Conservation (phyloP, 2,329 filamentous ascomycete species). For the Diaporthe amygdali region DNA sequence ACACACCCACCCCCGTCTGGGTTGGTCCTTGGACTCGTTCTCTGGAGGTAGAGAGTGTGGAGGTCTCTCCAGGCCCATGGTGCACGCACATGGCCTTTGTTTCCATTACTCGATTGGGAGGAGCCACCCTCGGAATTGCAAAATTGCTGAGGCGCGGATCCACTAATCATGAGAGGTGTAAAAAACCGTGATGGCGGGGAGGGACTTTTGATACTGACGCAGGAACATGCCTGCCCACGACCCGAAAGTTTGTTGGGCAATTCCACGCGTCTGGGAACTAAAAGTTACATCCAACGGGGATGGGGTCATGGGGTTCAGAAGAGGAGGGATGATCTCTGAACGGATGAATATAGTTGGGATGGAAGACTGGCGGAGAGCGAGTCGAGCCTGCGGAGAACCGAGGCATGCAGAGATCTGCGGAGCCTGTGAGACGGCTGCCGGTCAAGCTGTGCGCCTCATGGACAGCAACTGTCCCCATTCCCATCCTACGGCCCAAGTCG, state of each 20-base stretch:
- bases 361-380: background rate
- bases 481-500: background rate
- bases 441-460: background rate
- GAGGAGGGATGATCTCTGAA: background rate
- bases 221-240: background rate
- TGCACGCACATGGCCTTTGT: background rate
- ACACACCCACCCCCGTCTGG: background rate
- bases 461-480: background rate
- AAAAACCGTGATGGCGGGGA: background rate
- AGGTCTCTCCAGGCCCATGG: background rate
- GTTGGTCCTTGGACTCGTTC: background rate
- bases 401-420: background rate
- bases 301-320: background rate
- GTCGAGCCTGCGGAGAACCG: background rate
- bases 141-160: background rate
- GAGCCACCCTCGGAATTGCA: background rate
- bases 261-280: background rate
- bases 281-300: background rate
- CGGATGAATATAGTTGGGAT: background rate
- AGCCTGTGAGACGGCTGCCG: background rate
- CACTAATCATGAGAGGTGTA: background rate
- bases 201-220: background rate
- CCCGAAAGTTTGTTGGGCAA: background rate
- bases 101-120: background rate
- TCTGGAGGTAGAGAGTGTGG: background rate